These are phyloP conservation scores for Suillus clintonianus DNA, from an alignment of 768 basidiomycete species.

Conservation along the genomic window DNA sequence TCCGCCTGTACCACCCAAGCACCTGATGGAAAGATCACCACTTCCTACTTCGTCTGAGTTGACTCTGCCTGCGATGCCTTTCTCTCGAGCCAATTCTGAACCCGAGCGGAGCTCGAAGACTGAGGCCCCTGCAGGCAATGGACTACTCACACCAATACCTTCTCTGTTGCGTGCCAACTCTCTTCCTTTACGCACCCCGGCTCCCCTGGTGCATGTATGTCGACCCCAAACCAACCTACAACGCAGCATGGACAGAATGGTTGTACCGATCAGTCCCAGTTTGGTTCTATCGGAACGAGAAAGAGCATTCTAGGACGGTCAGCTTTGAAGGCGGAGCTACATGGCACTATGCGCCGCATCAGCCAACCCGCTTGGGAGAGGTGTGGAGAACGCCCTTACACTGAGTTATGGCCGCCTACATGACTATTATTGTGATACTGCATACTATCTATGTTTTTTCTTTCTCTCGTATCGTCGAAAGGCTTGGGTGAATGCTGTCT, in stretches of 20 bases:
- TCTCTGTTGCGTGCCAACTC: conserved; percentile 52
- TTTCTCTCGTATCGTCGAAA: not conserved
- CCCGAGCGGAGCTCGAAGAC: conserved; percentile 18
- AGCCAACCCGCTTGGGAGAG: conserved; percentile 45
- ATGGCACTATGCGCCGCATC: conserved; percentile 40
- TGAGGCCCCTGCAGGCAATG: conserved; percentile 17
- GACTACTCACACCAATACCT: conserved; percentile 43
- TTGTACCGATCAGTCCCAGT: conserved; percentile 29
- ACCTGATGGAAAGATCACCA: conserved; percentile 18
- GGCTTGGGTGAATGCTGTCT: not conserved
- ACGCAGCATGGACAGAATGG: conserved; percentile 16
- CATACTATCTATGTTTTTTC: conserved; percentile 26
- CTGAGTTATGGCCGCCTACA: conserved; percentile 26
- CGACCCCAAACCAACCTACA: conserved; percentile 48
- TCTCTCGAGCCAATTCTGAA: conserved; percentile 17
- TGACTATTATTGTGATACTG: conserved; percentile 41
- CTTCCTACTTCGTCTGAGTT: conserved; percentile 18
- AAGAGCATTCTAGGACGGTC: conserved; percentile 57
- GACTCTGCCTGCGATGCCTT: conserved; percentile 23
- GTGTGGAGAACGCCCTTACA: conserved; percentile 36
- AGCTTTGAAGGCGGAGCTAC: conserved; percentile 38
- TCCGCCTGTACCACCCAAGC: conserved; percentile 36
- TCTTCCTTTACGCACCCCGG: conserved; percentile 58
- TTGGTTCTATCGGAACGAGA: conserved; percentile 37
- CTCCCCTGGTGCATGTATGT: conserved; percentile 68